Base-by-base conservation (phyloP, 1,284 basidiomycete species). In the Cutaneotrichosporon cavernicola region DNA sequence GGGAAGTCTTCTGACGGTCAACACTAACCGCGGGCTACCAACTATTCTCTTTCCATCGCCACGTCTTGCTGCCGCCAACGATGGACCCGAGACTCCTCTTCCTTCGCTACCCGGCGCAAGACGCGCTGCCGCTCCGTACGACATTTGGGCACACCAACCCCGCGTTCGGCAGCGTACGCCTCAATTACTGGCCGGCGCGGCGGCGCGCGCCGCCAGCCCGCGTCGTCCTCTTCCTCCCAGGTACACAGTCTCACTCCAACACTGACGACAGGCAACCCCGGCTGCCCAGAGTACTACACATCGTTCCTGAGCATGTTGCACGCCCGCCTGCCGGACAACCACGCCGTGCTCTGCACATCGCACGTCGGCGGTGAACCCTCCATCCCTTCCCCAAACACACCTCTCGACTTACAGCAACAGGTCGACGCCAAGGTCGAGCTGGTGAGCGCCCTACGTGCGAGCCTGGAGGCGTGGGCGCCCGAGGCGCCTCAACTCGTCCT, bases 201-300 rank as follows among this genome's bases (percentile, higher is more conserved):
- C 64, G 61, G 10, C 65, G 18, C 51, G 51, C 63, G 2, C 22
- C 21, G 38, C 76, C 76, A 2, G 62, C 67, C 26, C 69, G 72
- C 16, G 50, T 78, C 10, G 68, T 66, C 4, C 31, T 78, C n/a
- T 77, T 76, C 66, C 68, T 78, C 5, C 71, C 75, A 5, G 77
- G 77, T 76, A 49, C 55, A 72, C 58, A 16, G 47, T 16, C 14
- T 21, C 32, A 22, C 49, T 11, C 9, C 58, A 7, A 6, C 7
- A 40, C 56, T 66, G 26, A 64, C 59, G 13, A 2, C 58, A 80
- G 80, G 80, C 43, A 81, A 81, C 65, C 79, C 80, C 6, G 80
- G 79, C n/a, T 65, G 80, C 26, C 63, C 79, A 9, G 72, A 72
- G 53, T 82, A 79, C 69, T 82, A 82, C 66, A 69, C 70, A 22